phyloP scores from a whole-genome alignment of 2,329 filamentous ascomycete genomes.

The Talaromyces sp. region DNA sequence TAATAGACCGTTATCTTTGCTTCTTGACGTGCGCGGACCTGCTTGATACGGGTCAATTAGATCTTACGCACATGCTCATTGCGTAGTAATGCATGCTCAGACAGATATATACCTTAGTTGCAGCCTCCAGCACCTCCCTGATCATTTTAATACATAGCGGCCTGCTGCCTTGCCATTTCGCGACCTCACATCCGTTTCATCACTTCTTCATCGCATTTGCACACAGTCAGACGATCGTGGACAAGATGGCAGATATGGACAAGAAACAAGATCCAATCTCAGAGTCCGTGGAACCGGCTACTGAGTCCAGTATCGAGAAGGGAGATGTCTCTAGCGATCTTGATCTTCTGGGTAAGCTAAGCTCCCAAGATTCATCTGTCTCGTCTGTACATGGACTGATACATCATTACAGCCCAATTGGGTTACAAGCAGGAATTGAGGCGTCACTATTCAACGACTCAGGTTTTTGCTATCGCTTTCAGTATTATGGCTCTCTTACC shows the following conservation, averaged over 20 bases:
- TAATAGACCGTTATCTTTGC: neutral
- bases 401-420: slow-evolving; percentile 21
- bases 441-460: slow-evolving; percentile 60
- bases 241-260: slow-evolving; percentile 10
- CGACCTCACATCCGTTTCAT: neutral
- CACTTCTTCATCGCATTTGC: neutral
- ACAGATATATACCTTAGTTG: neutral
- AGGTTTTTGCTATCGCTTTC: slow-evolving; percentile 60
- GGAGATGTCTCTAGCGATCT: slow-evolving; percentile 10
- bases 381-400: neutral
- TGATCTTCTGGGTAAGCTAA: slow-evolving; percentile 15
- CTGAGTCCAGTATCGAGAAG: slow-evolving; percentile 4
- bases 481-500: slow-evolving; percentile 61
- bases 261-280: neutral
- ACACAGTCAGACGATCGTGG: neutral
- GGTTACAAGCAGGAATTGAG: slow-evolving; percentile 60
- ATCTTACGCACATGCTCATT: neutral
- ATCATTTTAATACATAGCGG: neutral
- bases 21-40: neutral
- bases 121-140: neutral
- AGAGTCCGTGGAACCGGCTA: neutral
- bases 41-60: neutral
- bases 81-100: neutral
- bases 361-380: neutral
- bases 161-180: neutral